These are phyloP conservation scores for Bertia moriformis DNA, from an alignment of 2,329 filamentous ascomycete genomes.

Conservation along the genomic window DNA sequence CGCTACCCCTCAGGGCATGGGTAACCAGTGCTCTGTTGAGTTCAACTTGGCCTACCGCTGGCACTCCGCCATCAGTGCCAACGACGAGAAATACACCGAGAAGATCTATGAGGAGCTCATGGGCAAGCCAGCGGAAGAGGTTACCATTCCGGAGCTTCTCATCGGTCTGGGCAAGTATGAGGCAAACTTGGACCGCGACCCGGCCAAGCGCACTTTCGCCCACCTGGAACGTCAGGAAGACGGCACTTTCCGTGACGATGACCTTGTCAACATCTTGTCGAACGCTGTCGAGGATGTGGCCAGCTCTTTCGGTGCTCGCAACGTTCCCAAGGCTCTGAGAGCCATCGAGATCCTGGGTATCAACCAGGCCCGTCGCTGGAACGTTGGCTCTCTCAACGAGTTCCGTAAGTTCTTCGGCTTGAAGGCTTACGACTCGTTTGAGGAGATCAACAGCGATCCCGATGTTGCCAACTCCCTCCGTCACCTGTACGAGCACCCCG, in stretches of 20 bases:
- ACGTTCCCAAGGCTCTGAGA: conserved; percentile 60
- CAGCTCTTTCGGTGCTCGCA: conserved; percentile 57
- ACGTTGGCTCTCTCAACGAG: conserved; percentile 66
- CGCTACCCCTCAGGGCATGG: conserved; percentile 51
- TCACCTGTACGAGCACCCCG: conserved; percentile 62
- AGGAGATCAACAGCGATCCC: conserved; percentile 70
- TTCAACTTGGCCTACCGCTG: conserved; percentile 82
- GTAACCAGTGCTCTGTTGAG: conserved; percentile 73
- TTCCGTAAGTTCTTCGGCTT: conserved; percentile 72
- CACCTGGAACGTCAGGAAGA: conserved; percentile 48
- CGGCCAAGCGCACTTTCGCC: conserved; percentile 53
- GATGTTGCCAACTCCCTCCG: conserved; percentile 51
- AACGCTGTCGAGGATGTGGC: conserved; percentile 65
- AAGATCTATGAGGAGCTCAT: conserved; percentile 51
- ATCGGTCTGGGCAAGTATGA: conserved; percentile 50
- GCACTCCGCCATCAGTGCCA: conserved; percentile 65
- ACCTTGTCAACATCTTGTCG: conserved; percentile 56
- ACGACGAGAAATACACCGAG: conserved; percentile 70
- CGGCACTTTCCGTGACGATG: conserved; percentile 62
- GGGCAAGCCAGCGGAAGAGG: conserved; percentile 36
- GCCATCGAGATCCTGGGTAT: conserved; percentile 72
- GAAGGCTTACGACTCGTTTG: conserved; percentile 62
- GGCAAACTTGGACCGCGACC: conserved; percentile 44
- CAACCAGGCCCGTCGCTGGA: conserved; percentile 62
- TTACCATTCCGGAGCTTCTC: conserved; percentile 47